phyloP scores from a whole-genome alignment of 164 flowering plant genomes.

The Saururus chinensis region DNA sequence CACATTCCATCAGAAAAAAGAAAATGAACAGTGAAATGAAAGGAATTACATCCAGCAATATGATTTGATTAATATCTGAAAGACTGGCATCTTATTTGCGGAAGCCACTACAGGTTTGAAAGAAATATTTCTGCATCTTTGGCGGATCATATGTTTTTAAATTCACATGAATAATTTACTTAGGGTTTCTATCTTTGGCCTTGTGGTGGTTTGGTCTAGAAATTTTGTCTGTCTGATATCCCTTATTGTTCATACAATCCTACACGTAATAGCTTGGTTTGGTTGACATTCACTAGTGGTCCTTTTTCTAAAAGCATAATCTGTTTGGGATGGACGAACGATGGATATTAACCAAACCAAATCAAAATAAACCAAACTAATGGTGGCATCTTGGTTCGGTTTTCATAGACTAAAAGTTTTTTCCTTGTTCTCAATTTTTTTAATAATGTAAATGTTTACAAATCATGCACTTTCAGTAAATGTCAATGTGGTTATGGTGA shows the following conservation, averaged over 20 bases:
- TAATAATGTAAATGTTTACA: not conserved
- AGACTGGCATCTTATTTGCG: too few species aligned
- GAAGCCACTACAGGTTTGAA: not conserved
- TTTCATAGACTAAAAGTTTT: too few species aligned
- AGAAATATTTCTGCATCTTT: not conserved
- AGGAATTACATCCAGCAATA: too few species aligned
- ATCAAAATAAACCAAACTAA: not conserved
- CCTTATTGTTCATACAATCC: not conserved
- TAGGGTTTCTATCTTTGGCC: not conserved
- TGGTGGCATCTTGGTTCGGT: too few species aligned
- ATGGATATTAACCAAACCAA: not conserved
- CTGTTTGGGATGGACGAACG: not conserved
- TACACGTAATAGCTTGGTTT: not conserved
- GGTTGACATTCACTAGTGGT: not conserved
- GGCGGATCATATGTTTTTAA: not conserved
- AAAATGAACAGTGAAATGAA: too few species aligned
- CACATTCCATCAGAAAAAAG: too few species aligned
- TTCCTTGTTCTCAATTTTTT: too few species aligned
- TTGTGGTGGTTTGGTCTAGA: not conserved
- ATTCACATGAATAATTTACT: too few species aligned
- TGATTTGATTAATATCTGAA: too few species aligned
- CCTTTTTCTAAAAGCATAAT: not conserved
- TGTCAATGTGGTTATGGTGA: not conserved
- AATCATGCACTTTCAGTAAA: not conserved
- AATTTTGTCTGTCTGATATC: not conserved